Conservation (phyloP, 306 rosid species). For the Medicago lupulina region DNA sequence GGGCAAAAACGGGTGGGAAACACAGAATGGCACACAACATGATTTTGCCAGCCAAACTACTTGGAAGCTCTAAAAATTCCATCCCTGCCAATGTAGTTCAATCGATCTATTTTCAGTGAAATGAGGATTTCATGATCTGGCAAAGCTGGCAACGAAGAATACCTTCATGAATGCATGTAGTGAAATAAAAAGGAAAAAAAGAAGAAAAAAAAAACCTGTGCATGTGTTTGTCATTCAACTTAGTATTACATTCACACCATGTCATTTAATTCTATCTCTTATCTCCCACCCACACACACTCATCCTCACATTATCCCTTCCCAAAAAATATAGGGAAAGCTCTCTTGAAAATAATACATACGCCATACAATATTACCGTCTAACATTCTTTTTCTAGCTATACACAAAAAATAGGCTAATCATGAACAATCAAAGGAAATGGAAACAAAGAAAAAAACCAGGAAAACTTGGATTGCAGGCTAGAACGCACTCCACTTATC, state of each 20-base stretch:
- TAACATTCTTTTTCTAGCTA: constrained; percentile 58
- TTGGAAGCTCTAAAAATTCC: neutral
- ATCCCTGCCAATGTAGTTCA: neutral
- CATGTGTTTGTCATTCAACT: constrained; percentile 30
- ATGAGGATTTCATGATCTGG: neutral
- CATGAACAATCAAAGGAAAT: constrained; percentile 47
- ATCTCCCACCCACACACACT: constrained; percentile 8
- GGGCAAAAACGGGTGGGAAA: neutral
- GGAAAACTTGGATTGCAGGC: constrained; percentile 37
- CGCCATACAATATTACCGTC: constrained; percentile 46
- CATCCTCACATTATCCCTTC: constrained; percentile 28
- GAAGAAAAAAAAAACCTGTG: neutral
- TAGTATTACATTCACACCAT: constrained; percentile 44
- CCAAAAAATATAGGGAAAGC: constrained; percentile 2
- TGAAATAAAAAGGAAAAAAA: neutral
- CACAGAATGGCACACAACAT: too few species aligned
- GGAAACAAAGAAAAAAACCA: constrained; percentile 45
- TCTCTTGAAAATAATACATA: constrained; percentile 53
- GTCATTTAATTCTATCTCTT: constrained; percentile 25
- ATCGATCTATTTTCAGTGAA: neutral
- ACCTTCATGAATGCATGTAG: neutral
- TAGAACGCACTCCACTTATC: constrained; percentile 91
- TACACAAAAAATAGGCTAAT: constrained; percentile 73
- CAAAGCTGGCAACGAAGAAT: neutral
- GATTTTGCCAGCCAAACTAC: too few species aligned